These are phyloP conservation scores for Bisporella sp. DNA, from an alignment of 2,329 filamentous ascomycete species.

Conservation along the genomic window DNA sequence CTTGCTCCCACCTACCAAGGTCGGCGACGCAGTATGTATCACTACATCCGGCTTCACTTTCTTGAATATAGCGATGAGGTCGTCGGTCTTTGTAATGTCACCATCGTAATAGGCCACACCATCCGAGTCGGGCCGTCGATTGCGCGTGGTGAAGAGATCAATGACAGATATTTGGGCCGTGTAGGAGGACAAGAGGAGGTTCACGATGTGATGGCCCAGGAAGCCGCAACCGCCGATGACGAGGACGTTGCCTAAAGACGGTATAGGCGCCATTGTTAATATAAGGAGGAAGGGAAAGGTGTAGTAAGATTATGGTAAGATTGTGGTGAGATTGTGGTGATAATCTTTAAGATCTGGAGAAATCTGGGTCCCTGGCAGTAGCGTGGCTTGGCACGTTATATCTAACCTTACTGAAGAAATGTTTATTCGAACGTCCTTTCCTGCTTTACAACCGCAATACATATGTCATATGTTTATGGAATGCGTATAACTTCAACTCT, in stretches of 20 bases:
- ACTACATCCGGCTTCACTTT: conserved; percentile 71
- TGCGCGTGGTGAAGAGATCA: conserved; percentile 64
- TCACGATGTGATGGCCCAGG: conserved; percentile 75
- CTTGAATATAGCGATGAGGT: conserved; percentile 56
- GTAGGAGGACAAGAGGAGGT: conserved; percentile 58
- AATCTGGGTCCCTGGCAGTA: too few relatives aligned
- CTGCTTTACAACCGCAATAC: too few relatives aligned
- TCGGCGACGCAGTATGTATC: conserved; percentile 81
- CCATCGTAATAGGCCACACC: conserved; percentile 62
- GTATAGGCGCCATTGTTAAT: too few relatives aligned
- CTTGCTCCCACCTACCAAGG: conserved; percentile 45
- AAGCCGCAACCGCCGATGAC: conserved; percentile 82
- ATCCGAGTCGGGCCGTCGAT: conserved; percentile 45
- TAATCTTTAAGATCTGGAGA: too few relatives aligned
- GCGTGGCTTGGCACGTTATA: too few relatives aligned
- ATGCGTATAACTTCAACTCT: too few relatives aligned
- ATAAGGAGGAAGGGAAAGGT: too few relatives aligned
- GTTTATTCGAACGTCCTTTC: too few relatives aligned
- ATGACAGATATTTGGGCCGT: conserved; percentile 57
- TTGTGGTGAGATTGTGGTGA: too few relatives aligned
- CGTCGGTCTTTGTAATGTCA: conserved; percentile 64
- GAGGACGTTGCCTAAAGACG: conserved; percentile 58
- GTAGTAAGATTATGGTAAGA: too few relatives aligned
- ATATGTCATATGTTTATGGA: too few relatives aligned
- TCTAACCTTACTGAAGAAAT: too few relatives aligned